Conservation (phyloP, 2,329 filamentous ascomycete genomes). For the Exophiala bonariae region DNA sequence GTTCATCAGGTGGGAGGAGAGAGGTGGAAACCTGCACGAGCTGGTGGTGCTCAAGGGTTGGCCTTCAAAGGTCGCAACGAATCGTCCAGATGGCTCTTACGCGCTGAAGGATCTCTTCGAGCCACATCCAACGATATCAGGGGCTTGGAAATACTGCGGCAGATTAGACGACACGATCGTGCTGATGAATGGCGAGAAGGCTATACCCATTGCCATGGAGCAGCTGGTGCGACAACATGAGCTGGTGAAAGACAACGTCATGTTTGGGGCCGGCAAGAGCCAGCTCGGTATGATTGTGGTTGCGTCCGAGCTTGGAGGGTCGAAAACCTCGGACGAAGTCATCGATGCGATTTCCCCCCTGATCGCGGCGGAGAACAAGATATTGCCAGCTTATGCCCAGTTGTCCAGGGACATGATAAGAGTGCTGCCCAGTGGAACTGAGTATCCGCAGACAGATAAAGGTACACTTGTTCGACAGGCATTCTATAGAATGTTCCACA, state of each 20-base stretch:
- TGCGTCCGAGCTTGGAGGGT: constrained; percentile 45
- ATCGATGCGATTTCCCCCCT: constrained; percentile 51
- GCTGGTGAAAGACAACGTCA: constrained; percentile 56
- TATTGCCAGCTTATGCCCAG: constrained; percentile 52
- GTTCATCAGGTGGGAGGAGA: constrained; percentile 43
- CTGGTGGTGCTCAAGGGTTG: constrained; percentile 37
- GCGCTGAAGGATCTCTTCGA: constrained; percentile 54
- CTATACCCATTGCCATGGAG: constrained; percentile 52
- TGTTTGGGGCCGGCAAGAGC: constrained; percentile 57
- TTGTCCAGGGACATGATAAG: constrained; percentile 41
- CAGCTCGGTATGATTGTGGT: constrained; percentile 57
- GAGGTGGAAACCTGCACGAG: constrained; percentile 38
- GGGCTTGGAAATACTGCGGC: constrained; percentile 47
- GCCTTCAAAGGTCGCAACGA: constrained; percentile 42
- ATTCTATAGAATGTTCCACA: constrained; percentile 50
- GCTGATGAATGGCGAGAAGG: constrained; percentile 53
- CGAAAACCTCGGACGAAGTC: constrained; percentile 46
- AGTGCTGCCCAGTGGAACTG: constrained; percentile 45
- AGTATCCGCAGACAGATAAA: constrained; percentile 57
- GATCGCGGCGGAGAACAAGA: constrained; percentile 52
- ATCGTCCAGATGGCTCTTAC: constrained; percentile 49
- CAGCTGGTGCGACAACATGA: constrained; percentile 54
- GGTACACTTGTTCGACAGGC: constrained; percentile 56
- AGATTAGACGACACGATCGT: constrained; percentile 50
- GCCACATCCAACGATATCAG: constrained; percentile 11